phyloP scores from a whole-genome alignment of 805 yeast species.

The Candida oleophila region DNA sequence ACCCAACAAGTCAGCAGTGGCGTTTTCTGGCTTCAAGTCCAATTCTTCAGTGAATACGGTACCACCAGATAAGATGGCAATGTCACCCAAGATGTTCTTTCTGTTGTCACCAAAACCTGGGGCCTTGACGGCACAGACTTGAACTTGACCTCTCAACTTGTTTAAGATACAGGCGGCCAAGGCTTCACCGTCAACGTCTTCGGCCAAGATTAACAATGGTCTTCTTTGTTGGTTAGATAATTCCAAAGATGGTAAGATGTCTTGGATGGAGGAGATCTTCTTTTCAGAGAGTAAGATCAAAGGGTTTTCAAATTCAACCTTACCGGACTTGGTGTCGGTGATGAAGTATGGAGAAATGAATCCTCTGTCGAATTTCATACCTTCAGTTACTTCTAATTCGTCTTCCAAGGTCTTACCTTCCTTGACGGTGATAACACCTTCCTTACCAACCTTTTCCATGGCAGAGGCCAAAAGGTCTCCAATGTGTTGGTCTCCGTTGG shows the following conservation, averaged over 20 bases:
- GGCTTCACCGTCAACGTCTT: conserved; percentile 97
- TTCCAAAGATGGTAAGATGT: conserved; percentile 89
- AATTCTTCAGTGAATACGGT: conserved; percentile 89
- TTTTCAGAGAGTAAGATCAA: conserved; percentile 81
- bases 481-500: conserved; percentile 92
- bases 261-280: conserved; percentile 87
- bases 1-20: conserved; percentile 86
- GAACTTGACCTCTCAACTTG: conserved; percentile 97
- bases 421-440: conserved; percentile 97
- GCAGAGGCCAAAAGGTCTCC: conserved; percentile 91
- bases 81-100: conserved; percentile 92
- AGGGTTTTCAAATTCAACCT: conserved; percentile 95
- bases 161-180: conserved; percentile 96
- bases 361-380: conserved; percentile 98
- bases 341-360: conserved; percentile 95
- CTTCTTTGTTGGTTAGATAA: conserved; percentile 90
- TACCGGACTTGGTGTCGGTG: conserved; percentile 88
- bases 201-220: conserved; percentile 90
- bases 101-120: conserved; percentile 99
- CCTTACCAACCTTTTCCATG: conserved; percentile 98
- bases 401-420: conserved; percentile 97
- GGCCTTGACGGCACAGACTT: conserved; percentile 95
- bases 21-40: conserved; percentile 93
- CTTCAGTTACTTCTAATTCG: conserved; percentile 93
- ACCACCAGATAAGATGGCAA: conserved; percentile 94